These are phyloP conservation scores for Peniophora sp. DNA, from an alignment of 1,284 basidiomycete genomes.

Conservation along the genomic window DNA sequence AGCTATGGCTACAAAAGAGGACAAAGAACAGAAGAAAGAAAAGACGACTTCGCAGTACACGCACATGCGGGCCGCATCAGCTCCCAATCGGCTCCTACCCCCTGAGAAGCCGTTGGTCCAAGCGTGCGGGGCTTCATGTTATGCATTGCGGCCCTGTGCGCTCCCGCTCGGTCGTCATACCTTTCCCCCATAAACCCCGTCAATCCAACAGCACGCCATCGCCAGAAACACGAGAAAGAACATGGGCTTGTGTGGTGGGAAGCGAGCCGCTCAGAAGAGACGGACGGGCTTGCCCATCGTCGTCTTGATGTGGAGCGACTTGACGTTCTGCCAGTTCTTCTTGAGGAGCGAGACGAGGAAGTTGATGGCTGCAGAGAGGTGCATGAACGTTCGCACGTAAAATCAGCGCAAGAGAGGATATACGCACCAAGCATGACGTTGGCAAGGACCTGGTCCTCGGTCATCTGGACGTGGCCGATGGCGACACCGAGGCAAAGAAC, in stretches of 20 bases:
- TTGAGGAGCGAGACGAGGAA: constrained; percentile 99
- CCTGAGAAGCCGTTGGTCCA: constrained; percentile 72
- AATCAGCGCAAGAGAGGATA: no score
- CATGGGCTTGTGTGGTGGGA: no score
- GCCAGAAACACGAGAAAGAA: constrained; percentile 6
- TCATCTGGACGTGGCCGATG: constrained; percentile 96
- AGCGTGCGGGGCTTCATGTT: constrained; percentile 89
- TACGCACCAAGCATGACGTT: constrained; percentile 93
- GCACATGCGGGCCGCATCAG: constrained; percentile 42
- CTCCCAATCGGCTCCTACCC: constrained; percentile 79
- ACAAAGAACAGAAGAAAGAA: not conserved
- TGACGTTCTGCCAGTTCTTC: constrained; percentile 99
- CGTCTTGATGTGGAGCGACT: constrained; percentile 96
- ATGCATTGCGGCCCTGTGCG: constrained; percentile 54
- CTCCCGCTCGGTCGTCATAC: constrained; percentile 12
- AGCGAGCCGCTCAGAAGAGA: constrained; percentile 59
- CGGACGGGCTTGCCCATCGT: constrained; percentile 99
- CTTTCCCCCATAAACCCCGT: constrained; percentile 7
- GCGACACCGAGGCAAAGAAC: constrained; percentile 99
- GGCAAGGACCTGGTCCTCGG: constrained; percentile 91
- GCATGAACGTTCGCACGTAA: constrained; percentile 9
- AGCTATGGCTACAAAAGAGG: not conserved
- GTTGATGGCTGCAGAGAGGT: constrained; percentile 77
- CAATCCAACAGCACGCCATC: no score
- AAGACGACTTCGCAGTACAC: not conserved